Evolutionary conservation across 73 alveolate genomes (phyloP), one percentile per base, ranked within the genome.

Genomic region (Uronychia setigera): DNA sequence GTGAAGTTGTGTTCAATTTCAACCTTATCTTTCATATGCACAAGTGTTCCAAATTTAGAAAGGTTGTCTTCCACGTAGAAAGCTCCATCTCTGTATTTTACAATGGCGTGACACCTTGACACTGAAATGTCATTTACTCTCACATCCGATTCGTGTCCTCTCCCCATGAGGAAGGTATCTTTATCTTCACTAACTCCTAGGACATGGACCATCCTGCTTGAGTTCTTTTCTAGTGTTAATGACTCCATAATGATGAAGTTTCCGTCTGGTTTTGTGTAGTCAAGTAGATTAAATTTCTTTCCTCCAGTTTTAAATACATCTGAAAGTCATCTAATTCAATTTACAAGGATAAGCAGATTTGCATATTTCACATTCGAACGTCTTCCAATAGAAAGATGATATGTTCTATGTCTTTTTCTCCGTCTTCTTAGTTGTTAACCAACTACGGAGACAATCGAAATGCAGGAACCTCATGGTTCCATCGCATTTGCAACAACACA

Each of bases 311-410:
- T 80, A 29, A 80, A 46, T 26, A 29, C 27, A 67, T 32, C 60
- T 80, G 75, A 86, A 33, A 25, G n/a, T n/a, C n/a, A 58, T 31
- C 78, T 95, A 93, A 35, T 59, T 85, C 46, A 80, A 75, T 13
- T 80, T 82, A 77, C 84, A 91, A 9, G 99, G 99, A 83, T 91
- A 93, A 19, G 98, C 88, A 80, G 78, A 85, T 82, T 90, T 92
- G 91, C 99, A 97, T 31, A 97, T 92, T 85, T 97, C 99, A 84
- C 99, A 97, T 74, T 93, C 93, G 88, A 95, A 94, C 74, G 88
- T 92, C 85, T 95, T 95, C 96, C 98, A 97, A 46, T 80, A 76
- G 58, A 58, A 83, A 80, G 74, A 82, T 27, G 76, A 80, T 1
- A 58, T 75, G 35, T 85, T 76, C n/a, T 90, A 92, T 9, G 81